Base-by-base conservation (phyloP, 441 rosid genomes). In the Arabidopsis hybrid region DNA sequence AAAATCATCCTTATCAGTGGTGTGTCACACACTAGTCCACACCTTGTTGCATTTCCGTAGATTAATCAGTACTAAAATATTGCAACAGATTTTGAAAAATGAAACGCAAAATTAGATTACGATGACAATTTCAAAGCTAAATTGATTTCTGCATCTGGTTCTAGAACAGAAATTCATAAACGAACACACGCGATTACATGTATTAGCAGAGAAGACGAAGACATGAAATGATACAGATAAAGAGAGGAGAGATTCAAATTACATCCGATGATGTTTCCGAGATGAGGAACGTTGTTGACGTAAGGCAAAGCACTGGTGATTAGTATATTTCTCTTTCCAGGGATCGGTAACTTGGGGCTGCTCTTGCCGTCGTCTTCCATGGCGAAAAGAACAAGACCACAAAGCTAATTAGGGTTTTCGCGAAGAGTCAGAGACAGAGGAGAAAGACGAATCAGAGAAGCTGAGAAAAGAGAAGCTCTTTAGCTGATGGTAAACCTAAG, bases 221-320 rank as follows among this genome's bases (percentile, higher is more conserved):
- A 58, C 26, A 10, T 50, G 16, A 32, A 49, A 6, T 14, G 34
- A 35, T 9, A 35, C 3, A 29, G 29, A 60, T 1, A 13, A 16
- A 13, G 26, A 64, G 13, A 16, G 21, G 50, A 14, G 1, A 32
- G 77, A 64, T 47, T 74, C 17, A 12, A 14, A 59, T 66, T 83
- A 94, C 99, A 71, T 65, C 99, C 99, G 49, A 95, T 91, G 85
- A 95, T 91, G 82, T 92, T 95, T 68, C 99, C 98, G 42, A 95
- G 97, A 65, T 95, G 99, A 79, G 99, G 99, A 2, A 92, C 95
- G 83, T 92, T 95, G 80, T 95, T 95, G 82, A 95, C 98, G 36
- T 91, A 92, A 56, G 98, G 98, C 71, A 95, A 61, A 14, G 99
- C 99, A 69, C 97, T 92, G 55, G 98, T 95, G 63, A 95, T 92